Evolutionary conservation across 2,329 filamentous ascomycete species (phyloP).

Genomic region (Ceratocystis eucalypticola): DNA sequence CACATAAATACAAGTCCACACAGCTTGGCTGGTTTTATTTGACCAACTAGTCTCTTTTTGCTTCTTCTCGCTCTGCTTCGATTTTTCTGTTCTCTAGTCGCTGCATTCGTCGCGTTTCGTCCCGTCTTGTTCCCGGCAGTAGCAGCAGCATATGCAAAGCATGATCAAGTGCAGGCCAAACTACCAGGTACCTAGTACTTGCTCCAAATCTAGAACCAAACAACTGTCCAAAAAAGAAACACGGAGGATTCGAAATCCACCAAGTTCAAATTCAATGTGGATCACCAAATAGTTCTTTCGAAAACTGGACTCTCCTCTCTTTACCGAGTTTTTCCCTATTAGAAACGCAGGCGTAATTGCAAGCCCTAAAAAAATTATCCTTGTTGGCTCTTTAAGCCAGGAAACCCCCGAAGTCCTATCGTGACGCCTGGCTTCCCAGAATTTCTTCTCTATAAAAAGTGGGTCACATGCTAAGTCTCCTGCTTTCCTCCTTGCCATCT

Average conservation of each 20-base stretch:
- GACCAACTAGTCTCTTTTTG: not conserved
- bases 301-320: not conserved
- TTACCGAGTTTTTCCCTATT: not conserved
- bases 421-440: no score
- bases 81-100: not conserved
- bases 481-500: not conserved
- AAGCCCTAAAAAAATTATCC: no score
- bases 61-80: not conserved
- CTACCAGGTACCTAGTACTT: not conserved
- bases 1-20: not conserved
- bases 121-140: no score
- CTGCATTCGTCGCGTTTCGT: no score
- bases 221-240: not conserved
- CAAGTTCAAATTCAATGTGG: constrained; percentile 5
- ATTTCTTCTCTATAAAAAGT: not conserved
- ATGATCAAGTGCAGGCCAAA: not conserved
- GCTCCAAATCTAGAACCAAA: not conserved
- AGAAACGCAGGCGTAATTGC: no score
- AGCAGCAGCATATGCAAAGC: not conserved
- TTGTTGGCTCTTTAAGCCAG: no score
- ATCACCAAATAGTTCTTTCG: not conserved
- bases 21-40: not conserved
- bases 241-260: not conserved
- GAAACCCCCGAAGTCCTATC: no score
- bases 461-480: not conserved